Base-by-base conservation (phyloP, 2,329 filamentous ascomycete species). In the Sporothrix sp. region DNA sequence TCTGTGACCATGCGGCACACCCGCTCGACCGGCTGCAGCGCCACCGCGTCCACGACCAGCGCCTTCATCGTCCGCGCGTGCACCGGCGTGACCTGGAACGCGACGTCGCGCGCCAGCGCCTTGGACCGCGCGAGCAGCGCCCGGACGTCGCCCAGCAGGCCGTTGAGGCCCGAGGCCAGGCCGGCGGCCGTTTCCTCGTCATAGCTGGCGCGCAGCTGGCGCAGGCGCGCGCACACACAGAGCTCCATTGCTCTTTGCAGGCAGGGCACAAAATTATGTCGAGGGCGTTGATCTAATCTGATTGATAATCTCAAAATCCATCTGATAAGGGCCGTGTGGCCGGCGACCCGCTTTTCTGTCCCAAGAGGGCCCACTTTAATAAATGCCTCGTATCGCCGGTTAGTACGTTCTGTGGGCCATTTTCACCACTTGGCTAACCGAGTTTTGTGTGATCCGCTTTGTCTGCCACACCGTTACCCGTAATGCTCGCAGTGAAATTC, bases 61-160 rank as follows among this genome's bases (percentile, higher is more conserved):
- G 61, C 62, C 52, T 64, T 66, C 30, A 51, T 58, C 1, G 62
- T 65, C 2, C 63, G 60, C 42, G 63, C 59, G 25, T 62, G 65
- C 43, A 56, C 63, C 0, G 62, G 58, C 10, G 58, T 57, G 37
- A 66, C 56, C 40, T 59, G 60, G 47, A 62, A 66, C 5, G 60
- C 60, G 11, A 64, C 58, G 37, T 63, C 58, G 37, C 61, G 62
- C 7, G 60, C 52, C 38, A 59, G 56, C 18, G 57, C 42, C 48
- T 62, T 63, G 23, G 62, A 64, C 53, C 57, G 58, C 4, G 58
- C 51, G 9, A 66, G 55, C 1, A 66, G 33, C 2, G 25, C 21
- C 9, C 51, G 46, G 5, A 52, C n/a, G 13, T 49, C 36, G 7
- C 30, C 27, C 14, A 49, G 37, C 3, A 42, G 18, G 7, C 30